These are phyloP conservation scores for Harringtonia lauricola DNA, from an alignment of 2,329 filamentous ascomycete genomes.

Conservation along the genomic window DNA sequence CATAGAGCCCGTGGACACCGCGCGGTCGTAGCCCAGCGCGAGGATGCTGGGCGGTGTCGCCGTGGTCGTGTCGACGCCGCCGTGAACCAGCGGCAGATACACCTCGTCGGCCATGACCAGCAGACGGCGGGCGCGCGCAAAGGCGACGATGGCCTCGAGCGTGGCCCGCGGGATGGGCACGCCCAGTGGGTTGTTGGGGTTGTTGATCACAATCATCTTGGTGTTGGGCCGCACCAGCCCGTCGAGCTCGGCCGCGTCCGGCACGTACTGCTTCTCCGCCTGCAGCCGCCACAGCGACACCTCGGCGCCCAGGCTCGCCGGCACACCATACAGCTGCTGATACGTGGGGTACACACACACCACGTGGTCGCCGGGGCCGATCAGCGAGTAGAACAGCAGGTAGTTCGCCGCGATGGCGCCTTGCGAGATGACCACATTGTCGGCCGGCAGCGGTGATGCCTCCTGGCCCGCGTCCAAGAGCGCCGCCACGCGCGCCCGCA, in stretches of 20 bases:
- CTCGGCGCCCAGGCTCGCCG: constrained; percentile 62
- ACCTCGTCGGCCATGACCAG: constrained; percentile 70
- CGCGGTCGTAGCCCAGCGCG: constrained; percentile 59
- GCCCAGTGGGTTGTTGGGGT: constrained; percentile 77
- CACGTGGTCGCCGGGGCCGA: constrained; percentile 69
- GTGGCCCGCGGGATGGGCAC: constrained; percentile 51
- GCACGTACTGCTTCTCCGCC: constrained; percentile 52
- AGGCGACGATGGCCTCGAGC: constrained; percentile 48
- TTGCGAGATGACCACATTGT: constrained; percentile 65
- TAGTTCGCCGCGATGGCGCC: constrained; percentile 83
- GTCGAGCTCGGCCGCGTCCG: constrained; percentile 56
- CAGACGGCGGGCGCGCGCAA: constrained; percentile 53
- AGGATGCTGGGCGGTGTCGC: constrained; percentile 51
- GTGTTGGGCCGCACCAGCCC: constrained; percentile 55
- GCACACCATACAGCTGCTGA: constrained; percentile 71
- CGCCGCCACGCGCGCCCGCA: constrained; percentile 53
- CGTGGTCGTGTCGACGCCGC: constrained; percentile 33
- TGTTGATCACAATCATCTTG: constrained; percentile 53
- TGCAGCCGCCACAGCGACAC: constrained; percentile 67
- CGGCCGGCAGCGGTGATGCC: constrained; percentile 33
- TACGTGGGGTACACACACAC: constrained; percentile 82
- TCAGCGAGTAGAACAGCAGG: constrained; percentile 60
- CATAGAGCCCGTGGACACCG: constrained; percentile 67
- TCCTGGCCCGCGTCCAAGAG: constrained; percentile 28
- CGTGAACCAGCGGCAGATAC: constrained; percentile 74